Base-by-base conservation (phyloP, 495 filamentous ascomycete genomes). In the Penicillium coprophilum region DNA sequence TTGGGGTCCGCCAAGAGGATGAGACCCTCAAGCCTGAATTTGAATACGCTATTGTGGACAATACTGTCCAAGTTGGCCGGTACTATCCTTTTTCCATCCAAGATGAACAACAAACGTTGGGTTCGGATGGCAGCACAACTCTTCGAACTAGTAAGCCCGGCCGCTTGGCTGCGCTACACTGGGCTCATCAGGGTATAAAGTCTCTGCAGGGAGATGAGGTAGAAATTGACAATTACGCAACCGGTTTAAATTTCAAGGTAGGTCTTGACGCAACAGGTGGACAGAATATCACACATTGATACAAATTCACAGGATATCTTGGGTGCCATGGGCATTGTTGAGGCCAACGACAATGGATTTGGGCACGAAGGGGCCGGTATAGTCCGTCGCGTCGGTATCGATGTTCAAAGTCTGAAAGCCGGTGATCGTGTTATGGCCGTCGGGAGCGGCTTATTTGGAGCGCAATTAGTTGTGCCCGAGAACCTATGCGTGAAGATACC, bases 361-460 rank as follows among this genome's bases (percentile, higher is more conserved):
- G 79, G 80, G 0, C 56, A 69, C 27, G 76, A 81, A 56, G 70
- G 70, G 2, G 59, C 64, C 11, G 79, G 79, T 3, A 56, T 78
- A 32, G 63, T 82, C 12, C 63, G 63, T 7, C 49, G 62, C 7
- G 56, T 75, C 13, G 72, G 70, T 0, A 46, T 57, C 1, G 46
- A 48, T 0, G 69, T 75, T 7, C 62, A 58, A 19, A 10, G 53
- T 15, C 57, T 71, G 15, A 53, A 63, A 12, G 53, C 63, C 6
- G 81, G 81, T 1, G 70, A 80, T 21, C 68, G 79, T 0, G 79
- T 82, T 6, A 67, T 65, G 3, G 41, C 76, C 38, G 41, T 75
- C 4, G 61, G 60, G 7, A 58, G 59, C 10, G 70, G 74, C n/a
- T 55, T 50, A 3, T 75, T 76, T 45, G 70, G 51, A 0, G 72